Evolutionary conservation across 768 basidiomycete species (phyloP), one percentile per base, ranked within the genome.

Genomic region (Kwoniella bestiolae): DNA sequence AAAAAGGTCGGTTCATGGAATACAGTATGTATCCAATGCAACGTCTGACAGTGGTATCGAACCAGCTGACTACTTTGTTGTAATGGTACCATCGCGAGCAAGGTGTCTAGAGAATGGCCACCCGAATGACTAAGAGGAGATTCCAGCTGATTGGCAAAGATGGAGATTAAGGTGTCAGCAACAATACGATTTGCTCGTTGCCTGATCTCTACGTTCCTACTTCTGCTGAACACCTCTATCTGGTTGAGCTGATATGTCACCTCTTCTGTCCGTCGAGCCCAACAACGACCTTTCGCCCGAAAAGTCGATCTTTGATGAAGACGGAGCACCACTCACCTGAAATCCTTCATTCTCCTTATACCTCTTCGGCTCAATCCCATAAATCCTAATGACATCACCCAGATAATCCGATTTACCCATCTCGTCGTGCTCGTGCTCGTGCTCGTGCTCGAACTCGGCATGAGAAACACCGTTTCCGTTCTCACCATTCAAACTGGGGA

Each of bases 11-110:
- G 67, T 26, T 63, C 46, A 49, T 68, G 67, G 51, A 68, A 68
- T n/a, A 68, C 67, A 12, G 61, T 55, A 55, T 68, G 67, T 14
- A 68, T 68, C 67, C 67, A 68, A 25, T 68, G 67, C 11, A 68
- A 32, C 3, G 50, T 59, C 32, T 68, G 52, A 55, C 67, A 68
- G 50, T 68, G 67, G 25, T 56, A 63, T 41, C 28, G 38, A 26
- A 68, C 67, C 5, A 68, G 51, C 12, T 34, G 51, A 28, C 47
- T 38, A 21, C 56, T 63, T 23, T 51, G 26, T 3, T 12, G 26
- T 12, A 53, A 9, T 5, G 67, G 67, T 14, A 68, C 67, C 34
- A 63, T 32, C 14, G 21, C 55, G 35, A 61, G 56, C 9, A 68
- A 50, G 16, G 67, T 31, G 2, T 63, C 56, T 4, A 68, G 35